Evolutionary conservation across 2,329 filamentous ascomycete species (phyloP).

Genomic region (Aspergillus sojae): DNA sequence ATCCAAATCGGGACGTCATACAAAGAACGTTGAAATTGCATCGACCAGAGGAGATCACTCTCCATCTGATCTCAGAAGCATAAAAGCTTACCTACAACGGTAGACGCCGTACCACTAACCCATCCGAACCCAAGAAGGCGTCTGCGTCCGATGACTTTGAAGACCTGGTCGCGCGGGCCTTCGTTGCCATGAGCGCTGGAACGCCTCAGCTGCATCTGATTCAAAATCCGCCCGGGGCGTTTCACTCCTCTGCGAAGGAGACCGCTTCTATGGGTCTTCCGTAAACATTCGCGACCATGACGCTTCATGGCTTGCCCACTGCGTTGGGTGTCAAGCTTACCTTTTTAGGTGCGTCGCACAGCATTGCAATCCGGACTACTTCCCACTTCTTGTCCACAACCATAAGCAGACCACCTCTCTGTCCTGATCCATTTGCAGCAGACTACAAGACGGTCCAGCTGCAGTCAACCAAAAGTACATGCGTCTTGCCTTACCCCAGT

Average conservation of each 20-base stretch:
- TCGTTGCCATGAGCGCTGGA: neutral
- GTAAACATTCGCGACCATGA: neutral
- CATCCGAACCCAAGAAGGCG: neutral
- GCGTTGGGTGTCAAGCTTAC: neutral
- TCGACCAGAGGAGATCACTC: neutral
- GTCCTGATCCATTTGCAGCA: neutral
- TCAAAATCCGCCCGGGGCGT: neutral
- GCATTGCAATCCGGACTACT: neutral
- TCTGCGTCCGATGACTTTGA: neutral
- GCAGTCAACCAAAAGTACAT: neutral
- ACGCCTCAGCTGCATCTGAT: neutral
- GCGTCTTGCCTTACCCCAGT: neutral
- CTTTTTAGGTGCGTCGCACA: neutral
- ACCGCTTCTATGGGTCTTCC: neutral
- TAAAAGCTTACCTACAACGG: constrained; percentile 2
- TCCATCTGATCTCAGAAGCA: constrained; percentile 6
- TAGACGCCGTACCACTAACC: constrained; percentile 4
- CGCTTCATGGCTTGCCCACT: neutral
- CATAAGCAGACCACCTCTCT: constrained; percentile 5
- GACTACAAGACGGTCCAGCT: neutral
- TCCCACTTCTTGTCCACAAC: constrained; percentile 2
- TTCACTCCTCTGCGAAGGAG: too few relatives aligned
- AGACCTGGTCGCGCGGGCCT: neutral
- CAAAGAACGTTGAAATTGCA: constrained; percentile 1
- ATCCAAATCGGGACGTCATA: neutral